Conservation (phyloP, 805 yeast species). For the Metschnikowia colocasiae region DNA sequence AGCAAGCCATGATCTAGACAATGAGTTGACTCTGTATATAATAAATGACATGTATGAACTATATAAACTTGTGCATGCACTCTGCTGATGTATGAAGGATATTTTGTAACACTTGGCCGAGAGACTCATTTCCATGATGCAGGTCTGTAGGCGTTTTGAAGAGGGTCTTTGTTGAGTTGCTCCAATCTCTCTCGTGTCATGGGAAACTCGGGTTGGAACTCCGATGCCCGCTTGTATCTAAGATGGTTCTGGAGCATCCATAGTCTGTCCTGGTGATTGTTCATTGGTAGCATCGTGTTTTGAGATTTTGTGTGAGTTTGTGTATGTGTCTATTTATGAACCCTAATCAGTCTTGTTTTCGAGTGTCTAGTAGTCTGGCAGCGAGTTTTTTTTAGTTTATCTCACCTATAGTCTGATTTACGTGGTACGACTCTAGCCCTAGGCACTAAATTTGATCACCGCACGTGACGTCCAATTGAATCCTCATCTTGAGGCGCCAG, state of each 20-base stretch:
- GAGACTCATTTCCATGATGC: background rate
- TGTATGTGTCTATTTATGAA: too few species aligned
- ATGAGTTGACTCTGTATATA: background rate
- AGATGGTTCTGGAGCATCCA: slow-evolving; percentile 20
- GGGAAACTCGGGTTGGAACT: slow-evolving; percentile 19
- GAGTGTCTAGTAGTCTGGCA: background rate
- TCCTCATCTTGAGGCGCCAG: slow-evolving; percentile 1
- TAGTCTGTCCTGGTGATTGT: slow-evolving; percentile 16
- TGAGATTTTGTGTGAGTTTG: background rate
- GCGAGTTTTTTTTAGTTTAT: background rate
- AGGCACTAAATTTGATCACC: slow-evolving; percentile 1
- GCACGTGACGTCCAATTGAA: slow-evolving; percentile 5
- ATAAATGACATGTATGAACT: background rate
- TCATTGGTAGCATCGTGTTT: slow-evolving; percentile 6
- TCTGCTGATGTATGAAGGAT: background rate
- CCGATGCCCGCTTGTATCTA: slow-evolving; percentile 11
- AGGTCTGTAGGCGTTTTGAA: background rate
- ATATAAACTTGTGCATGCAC: background rate
- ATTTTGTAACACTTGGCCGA: background rate
- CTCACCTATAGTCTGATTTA: background rate
- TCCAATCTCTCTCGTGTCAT: slow-evolving; percentile 3
- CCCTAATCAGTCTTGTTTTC: too few species aligned
- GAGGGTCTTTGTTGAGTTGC: background rate
- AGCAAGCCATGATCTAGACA: background rate
- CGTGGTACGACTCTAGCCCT: background rate